phyloP scores from a whole-genome alignment of 148 eudicot species.

The Fallopia convolvulus region DNA sequence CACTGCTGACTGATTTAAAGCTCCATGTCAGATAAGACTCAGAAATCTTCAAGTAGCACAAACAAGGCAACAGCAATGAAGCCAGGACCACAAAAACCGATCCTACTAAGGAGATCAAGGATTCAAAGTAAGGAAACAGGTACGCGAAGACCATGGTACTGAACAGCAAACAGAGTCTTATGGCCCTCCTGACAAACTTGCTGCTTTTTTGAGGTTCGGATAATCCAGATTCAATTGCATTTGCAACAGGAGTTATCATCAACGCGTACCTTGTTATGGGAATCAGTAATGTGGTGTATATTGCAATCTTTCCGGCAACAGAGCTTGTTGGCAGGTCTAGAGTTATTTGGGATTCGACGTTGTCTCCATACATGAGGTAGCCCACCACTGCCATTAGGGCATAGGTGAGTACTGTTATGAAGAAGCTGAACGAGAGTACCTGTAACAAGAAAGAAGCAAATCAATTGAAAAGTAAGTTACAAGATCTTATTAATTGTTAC shows the following conservation, averaged over 20 bases:
- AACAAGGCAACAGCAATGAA: slow-evolving; percentile 26
- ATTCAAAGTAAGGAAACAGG: slow-evolving; percentile 16
- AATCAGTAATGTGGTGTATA: slow-evolving; percentile 33
- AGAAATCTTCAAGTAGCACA: slow-evolving; percentile 25
- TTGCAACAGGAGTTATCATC: slow-evolving; percentile 31
- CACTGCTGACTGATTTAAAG: slow-evolving; percentile 5
- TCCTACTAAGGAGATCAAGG: slow-evolving; percentile 21
- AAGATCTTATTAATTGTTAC: neutral
- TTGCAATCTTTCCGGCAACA: slow-evolving; percentile 23
- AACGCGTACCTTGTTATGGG: slow-evolving; percentile 31
- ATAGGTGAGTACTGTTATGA: slow-evolving; percentile 19
- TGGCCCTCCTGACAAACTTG: slow-evolving; percentile 7
- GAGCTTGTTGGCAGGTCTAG: slow-evolving; percentile 21
- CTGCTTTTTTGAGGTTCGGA: slow-evolving; percentile 11
- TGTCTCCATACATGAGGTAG: slow-evolving; percentile 28
- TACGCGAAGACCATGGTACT: slow-evolving; percentile 20
- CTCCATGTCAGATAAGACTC: slow-evolving; percentile 17
- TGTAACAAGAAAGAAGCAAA: slow-evolving; percentile 7
- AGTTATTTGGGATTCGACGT: slow-evolving; percentile 24
- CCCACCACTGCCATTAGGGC: slow-evolving; percentile 16
- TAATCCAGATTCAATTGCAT: slow-evolving; percentile 23
- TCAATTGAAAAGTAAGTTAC: neutral
- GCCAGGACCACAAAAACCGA: slow-evolving; percentile 18
- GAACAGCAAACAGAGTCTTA: slow-evolving; percentile 21
- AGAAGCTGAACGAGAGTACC: slow-evolving; percentile 24